Conservation (phyloP, 2,329 filamentous ascomycete genomes). For the Botryotinia narcissicola region DNA sequence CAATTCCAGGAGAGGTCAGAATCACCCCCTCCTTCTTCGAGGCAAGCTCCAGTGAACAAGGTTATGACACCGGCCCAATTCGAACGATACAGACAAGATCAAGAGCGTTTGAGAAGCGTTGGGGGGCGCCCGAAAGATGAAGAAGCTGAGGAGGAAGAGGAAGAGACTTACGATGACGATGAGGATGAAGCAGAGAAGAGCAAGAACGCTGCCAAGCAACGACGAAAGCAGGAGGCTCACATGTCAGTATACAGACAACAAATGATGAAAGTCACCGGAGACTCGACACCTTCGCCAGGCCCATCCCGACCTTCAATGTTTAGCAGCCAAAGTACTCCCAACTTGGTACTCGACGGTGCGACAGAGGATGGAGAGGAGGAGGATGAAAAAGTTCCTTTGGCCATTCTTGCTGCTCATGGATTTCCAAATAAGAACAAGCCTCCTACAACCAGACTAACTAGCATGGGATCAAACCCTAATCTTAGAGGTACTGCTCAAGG, state of each 20-base stretch:
- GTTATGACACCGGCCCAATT: slow-evolving; percentile 91
- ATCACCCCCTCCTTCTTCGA: slow-evolving; percentile 22
- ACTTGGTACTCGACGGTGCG: slow-evolving; percentile 44
- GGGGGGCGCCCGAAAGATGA: slow-evolving; percentile 48
- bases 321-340: slow-evolving; percentile 61
- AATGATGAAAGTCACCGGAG: slow-evolving; percentile 95
- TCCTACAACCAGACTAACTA: slow-evolving; percentile 53
- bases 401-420: slow-evolving; percentile 82
- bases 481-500: slow-evolving; percentile 58
- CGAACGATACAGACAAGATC: slow-evolving; percentile 74
- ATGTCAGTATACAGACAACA: slow-evolving; percentile 87
- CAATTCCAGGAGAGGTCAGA: slow-evolving; percentile 31
- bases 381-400: slow-evolving; percentile 84
- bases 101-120: slow-evolving; percentile 56
- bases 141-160: slow-evolving; percentile 59
- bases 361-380: slow-evolving; percentile 63
- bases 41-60: slow-evolving; percentile 58
- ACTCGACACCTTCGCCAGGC: slow-evolving; percentile 49
- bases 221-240: slow-evolving; percentile 85
- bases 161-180: slow-evolving; percentile 67
- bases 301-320: slow-evolving; percentile 51
- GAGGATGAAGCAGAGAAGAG: slow-evolving; percentile 78
- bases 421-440: slow-evolving; percentile 78
- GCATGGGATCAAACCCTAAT: slow-evolving; percentile 69
- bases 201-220: slow-evolving; percentile 69